Conservation (phyloP, 176 grass and related monocot species). For the Rhipidocladum racemiflorum region DNA sequence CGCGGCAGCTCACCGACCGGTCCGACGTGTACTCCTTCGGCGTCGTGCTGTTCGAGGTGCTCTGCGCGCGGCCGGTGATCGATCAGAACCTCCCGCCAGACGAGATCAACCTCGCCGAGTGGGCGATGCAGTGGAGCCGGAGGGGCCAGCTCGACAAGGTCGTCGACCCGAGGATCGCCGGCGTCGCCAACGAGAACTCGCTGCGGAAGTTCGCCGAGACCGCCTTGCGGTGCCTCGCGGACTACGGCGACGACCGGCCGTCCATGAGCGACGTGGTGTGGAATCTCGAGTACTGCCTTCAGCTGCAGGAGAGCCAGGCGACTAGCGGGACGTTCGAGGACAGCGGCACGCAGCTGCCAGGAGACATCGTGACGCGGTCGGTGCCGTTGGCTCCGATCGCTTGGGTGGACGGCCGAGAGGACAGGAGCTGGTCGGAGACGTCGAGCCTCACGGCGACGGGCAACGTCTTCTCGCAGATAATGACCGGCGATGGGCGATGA, state of each 20-base stretch:
- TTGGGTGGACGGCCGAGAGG: neutral
- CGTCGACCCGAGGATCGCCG: constrained; percentile 25
- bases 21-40: constrained; percentile 61
- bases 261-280: constrained; percentile 50
- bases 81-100: constrained; percentile 25
- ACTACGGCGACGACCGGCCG: constrained; percentile 46
- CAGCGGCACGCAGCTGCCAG: constrained; percentile 27
- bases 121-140: constrained; percentile 34
- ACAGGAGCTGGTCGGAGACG: neutral
- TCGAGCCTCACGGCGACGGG: neutral
- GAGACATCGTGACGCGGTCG: neutral
- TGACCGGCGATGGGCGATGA: constrained; percentile 32
- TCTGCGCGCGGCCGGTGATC: constrained; percentile 45
- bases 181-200: constrained; percentile 41
- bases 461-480: constrained; percentile 35
- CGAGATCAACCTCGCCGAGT: constrained; percentile 48
- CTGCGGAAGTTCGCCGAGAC: constrained; percentile 48
- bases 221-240: constrained; percentile 40
- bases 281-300: constrained; percentile 52
- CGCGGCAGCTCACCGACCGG: constrained; percentile 44
- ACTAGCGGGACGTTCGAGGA: constrained; percentile 34
- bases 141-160: constrained; percentile 32
- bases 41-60: constrained; percentile 48
- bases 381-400: neutral
- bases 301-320: constrained; percentile 40